These are phyloP conservation scores for Mycena kentingensis DNA, from an alignment of 768 basidiomycete species.

Conservation along the genomic window DNA sequence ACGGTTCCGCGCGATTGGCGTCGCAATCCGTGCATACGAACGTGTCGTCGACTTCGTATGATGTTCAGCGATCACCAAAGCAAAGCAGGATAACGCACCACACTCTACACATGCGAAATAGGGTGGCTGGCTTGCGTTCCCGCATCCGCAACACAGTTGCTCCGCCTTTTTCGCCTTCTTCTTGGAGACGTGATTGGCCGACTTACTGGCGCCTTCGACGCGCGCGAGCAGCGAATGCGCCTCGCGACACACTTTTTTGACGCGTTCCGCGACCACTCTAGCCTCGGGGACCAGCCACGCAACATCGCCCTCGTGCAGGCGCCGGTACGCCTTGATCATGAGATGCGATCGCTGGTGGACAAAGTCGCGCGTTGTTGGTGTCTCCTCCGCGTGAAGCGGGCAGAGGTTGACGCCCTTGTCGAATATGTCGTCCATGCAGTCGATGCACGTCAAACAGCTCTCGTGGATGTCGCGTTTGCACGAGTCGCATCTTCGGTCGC, in stretches of 20 bases:
- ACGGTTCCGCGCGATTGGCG: neutral
- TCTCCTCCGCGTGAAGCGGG: conserved; percentile 4
- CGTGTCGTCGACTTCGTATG: neutral
- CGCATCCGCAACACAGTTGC: conserved; percentile 11
- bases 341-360: conserved; percentile 10
- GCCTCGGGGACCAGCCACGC: conserved; percentile 17
- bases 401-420: neutral
- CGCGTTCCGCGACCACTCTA: conserved; percentile 8
- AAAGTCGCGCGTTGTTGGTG: neutral
- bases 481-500: conserved; percentile 7
- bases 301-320: conserved; percentile 13
- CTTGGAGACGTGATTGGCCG: neutral
- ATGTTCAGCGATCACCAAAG: neutral
- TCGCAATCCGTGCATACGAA: conserved; percentile 5
- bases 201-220: neutral
- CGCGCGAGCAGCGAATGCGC: conserved; percentile 3
- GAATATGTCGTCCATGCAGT: conserved; percentile 16
- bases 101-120: conserved; percentile 17
- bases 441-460: conserved; percentile 8
- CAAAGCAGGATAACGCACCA: conserved; percentile 2
- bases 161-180: neutral
- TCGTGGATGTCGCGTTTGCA: conserved; percentile 4
- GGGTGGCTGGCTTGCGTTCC: conserved; percentile 1
- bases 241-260: neutral
- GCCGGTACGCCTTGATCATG: conserved; percentile 10